phyloP scores from a whole-genome alignment of 768 basidiomycete species.

The Fomitopsis pulvina region DNA sequence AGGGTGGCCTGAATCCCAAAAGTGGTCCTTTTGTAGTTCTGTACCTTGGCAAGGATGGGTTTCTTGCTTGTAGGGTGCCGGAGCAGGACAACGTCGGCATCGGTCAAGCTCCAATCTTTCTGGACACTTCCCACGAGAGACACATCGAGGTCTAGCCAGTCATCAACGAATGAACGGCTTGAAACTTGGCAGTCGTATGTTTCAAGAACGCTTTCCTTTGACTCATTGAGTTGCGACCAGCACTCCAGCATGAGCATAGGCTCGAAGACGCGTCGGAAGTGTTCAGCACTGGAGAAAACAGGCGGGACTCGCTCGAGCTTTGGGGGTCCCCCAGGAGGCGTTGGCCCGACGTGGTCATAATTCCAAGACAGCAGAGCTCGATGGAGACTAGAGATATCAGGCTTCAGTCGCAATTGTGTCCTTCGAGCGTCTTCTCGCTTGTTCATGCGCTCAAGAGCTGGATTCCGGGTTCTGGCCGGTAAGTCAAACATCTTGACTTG shows the following conservation, averaged over 20 bases:
- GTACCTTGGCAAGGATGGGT: slow-evolving; percentile 67
- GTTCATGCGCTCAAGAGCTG: slow-evolving; percentile 42
- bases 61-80: slow-evolving; percentile 47
- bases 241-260: slow-evolving; percentile 84
- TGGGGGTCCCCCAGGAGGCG: slow-evolving; percentile 47
- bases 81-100: slow-evolving; percentile 83
- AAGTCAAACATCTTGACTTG: slow-evolving; percentile 59
- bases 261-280: slow-evolving; percentile 74
- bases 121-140: slow-evolving; percentile 50
- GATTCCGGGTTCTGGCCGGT: slow-evolving; percentile 34
- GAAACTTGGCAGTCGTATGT: slow-evolving; percentile 56
- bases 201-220: slow-evolving; percentile 60
- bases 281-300: slow-evolving; percentile 52
- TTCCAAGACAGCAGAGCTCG: slow-evolving; percentile 80
- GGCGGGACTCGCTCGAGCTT: slow-evolving; percentile 48
- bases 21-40: slow-evolving; percentile 34
- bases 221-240: slow-evolving; percentile 81
- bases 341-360: slow-evolving; percentile 58
- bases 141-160: slow-evolving; percentile 78
- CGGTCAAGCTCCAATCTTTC: slow-evolving; percentile 69
- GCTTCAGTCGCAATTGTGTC: slow-evolving; percentile 66
- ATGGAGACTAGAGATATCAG: slow-evolving; percentile 77
- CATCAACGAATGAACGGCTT: slow-evolving; percentile 66
- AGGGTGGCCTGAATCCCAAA: slow-evolving; percentile 51
- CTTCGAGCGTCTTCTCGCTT: slow-evolving; percentile 58